phyloP scores from a whole-genome alignment of 208 protist species.

The Leishmania aethiopica region DNA sequence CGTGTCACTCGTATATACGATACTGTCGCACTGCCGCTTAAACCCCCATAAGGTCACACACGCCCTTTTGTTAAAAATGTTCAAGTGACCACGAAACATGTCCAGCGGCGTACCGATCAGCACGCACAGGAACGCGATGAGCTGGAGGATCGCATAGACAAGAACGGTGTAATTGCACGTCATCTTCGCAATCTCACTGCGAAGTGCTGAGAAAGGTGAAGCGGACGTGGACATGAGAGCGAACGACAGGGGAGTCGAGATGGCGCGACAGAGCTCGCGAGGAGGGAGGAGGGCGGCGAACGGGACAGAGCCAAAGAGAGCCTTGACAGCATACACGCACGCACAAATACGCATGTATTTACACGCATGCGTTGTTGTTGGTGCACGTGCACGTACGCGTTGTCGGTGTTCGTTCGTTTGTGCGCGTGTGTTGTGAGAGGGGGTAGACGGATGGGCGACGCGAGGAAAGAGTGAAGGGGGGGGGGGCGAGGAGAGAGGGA shows the following conservation, averaged over 20 bases:
- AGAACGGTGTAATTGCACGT: constrained; percentile 30
- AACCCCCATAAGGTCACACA: constrained; percentile 62
- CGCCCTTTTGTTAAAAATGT: neutral
- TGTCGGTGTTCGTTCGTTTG: constrained; percentile 23
- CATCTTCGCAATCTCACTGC: neutral
- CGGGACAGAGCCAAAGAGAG: neutral
- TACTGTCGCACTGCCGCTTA: constrained; percentile 48
- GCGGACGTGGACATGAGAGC: neutral
- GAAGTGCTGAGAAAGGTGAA: neutral
- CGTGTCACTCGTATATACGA: neutral
- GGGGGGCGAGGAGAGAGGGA: neutral
- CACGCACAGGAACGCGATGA: constrained; percentile 48
- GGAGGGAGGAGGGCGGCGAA: neutral
- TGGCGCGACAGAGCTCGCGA: neutral
- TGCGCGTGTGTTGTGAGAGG: neutral
- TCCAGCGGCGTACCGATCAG: constrained; percentile 55
- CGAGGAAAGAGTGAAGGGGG: neutral
- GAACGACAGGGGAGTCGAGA: neutral
- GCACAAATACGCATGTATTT: too few species aligned
- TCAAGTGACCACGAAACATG: constrained; percentile 38
- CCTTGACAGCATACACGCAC: neutral
- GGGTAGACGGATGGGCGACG: neutral
- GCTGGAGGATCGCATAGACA: constrained; percentile 50
- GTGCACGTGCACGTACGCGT: neutral
- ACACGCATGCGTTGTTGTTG: too few species aligned